These are phyloP conservation scores for Microstegium vimineum DNA, from an alignment of 176 grass and related monocot genomes.

Conservation along the genomic window DNA sequence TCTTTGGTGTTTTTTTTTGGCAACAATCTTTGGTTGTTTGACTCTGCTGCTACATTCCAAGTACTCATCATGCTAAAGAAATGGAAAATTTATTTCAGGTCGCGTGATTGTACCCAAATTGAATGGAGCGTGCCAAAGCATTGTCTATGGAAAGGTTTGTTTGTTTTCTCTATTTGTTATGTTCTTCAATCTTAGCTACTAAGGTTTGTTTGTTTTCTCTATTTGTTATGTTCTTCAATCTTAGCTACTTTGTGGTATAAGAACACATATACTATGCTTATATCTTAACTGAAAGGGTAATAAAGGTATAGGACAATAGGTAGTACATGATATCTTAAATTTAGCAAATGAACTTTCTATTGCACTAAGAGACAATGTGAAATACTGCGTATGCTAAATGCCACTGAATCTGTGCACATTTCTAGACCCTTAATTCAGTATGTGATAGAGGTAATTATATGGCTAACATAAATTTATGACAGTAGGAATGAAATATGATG, in stretches of 20 bases:
- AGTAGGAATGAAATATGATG: background rate
- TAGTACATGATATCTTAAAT: background rate
- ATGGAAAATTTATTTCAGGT: constrained; percentile 7
- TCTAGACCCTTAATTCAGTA: background rate
- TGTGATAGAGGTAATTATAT: background rate
- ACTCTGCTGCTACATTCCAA: constrained; percentile 9
- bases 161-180: background rate
- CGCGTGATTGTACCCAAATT: constrained; percentile 29
- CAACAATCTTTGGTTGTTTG: background rate
- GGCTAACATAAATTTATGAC: background rate
- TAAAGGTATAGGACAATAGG: background rate
- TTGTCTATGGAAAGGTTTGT: constrained; percentile 33
- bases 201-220: constrained; percentile 4
- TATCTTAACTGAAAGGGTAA: background rate
- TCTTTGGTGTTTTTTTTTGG: background rate
- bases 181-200: background rate
- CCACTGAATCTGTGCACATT: background rate
- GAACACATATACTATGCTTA: background rate
- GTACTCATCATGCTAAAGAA: constrained; percentile 4
- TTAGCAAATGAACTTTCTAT: background rate
- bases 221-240: background rate
- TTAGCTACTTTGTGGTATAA: background rate
- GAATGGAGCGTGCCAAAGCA: constrained; percentile 12
- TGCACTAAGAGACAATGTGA: background rate
- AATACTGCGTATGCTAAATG: background rate